A percentile compares a stretch with the other conserved stretches of the same genome.
Evolutionary conservation across 164 flowering plant genomes (phyloP).

Genomic region (Macadamia tetraphylla): DNA sequence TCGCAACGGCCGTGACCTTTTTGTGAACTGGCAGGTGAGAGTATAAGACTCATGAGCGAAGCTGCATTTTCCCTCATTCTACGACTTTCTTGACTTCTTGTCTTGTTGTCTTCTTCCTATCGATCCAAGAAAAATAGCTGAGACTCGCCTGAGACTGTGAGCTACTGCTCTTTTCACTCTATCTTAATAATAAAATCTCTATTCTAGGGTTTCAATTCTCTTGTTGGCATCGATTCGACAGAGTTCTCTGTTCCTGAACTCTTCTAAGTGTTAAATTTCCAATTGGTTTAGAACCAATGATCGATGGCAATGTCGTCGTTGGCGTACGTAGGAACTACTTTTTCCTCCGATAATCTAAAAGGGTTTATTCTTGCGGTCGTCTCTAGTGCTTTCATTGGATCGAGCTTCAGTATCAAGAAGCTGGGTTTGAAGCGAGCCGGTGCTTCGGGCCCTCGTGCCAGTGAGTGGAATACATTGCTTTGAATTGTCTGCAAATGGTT

Average conservation of each 20-base stretch:
- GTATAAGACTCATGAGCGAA: too few species aligned
- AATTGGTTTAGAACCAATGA: neutral
- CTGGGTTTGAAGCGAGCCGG: constrained; percentile 74
- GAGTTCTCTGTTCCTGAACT: neutral
- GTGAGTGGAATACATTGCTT: constrained; percentile 22
- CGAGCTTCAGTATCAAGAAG: constrained; percentile 89
- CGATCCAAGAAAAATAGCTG: too few species aligned
- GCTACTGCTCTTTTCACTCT: too few species aligned
- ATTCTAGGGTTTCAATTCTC: neutral
- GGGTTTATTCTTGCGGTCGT: constrained; percentile 67
- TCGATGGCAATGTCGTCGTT: constrained; percentile 5
- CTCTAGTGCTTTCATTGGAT: constrained; percentile 79
- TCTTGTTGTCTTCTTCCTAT: too few species aligned
- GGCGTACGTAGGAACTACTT: constrained; percentile 3
- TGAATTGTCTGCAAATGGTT: neutral
- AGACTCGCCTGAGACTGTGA: too few species aligned
- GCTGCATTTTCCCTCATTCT: too few species aligned
- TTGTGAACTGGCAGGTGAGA: too few species aligned
- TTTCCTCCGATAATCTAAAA: constrained; percentile 35
- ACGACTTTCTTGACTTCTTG: too few species aligned
- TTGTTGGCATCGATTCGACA: too few species aligned
- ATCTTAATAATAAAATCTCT: neutral
- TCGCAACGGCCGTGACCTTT: too few species aligned
- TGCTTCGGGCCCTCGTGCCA: constrained; percentile 55
- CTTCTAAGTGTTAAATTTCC: neutral